phyloP scores from a whole-genome alignment of 495 filamentous ascomycete species.

The Xylaria telfairii region DNA sequence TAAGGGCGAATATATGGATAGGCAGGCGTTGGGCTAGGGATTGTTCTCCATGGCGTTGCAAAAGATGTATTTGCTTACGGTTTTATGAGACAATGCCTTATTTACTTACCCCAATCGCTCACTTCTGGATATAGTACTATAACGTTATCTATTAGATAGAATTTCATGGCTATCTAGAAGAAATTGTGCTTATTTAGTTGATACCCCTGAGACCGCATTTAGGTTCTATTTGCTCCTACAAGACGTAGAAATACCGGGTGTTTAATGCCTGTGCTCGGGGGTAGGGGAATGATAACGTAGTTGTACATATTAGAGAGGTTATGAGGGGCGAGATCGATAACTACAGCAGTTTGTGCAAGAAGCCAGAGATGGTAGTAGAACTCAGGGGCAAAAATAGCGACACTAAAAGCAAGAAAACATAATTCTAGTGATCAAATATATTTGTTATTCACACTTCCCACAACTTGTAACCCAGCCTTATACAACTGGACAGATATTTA shows the following conservation, averaged over 20 bases:
- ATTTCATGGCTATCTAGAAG: too few relatives aligned
- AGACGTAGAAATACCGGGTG: too few relatives aligned
- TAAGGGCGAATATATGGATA: neutral
- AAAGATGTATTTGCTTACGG: neutral
- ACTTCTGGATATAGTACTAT: neutral
- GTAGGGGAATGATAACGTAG: too few relatives aligned
- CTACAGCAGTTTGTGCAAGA: too few relatives aligned
- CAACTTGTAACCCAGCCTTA: neutral
- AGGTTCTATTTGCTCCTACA: too few relatives aligned
- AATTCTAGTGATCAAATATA: too few relatives aligned
- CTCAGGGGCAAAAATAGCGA: too few relatives aligned
- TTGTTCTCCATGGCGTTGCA: neutral
- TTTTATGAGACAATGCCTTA: neutral
- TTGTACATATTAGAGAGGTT: too few relatives aligned
- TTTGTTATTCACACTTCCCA: neutral
- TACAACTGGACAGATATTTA: neutral
- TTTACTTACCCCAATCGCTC: neutral
- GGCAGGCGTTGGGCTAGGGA: neutral
- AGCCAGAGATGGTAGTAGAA: too few relatives aligned
- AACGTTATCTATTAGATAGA: neutral
- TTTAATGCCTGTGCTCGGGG: too few relatives aligned
- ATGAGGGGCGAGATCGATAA: too few relatives aligned
- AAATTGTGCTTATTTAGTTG: neutral
- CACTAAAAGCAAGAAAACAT: too few relatives aligned
- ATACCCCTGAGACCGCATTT: neutral